Percentiles rank a stretch among this genome's conserved stretches.
These are phyloP conservation scores for Tuber magnatum DNA, from an alignment of 495 filamentous ascomycete genomes.

Conservation along the genomic window DNA sequence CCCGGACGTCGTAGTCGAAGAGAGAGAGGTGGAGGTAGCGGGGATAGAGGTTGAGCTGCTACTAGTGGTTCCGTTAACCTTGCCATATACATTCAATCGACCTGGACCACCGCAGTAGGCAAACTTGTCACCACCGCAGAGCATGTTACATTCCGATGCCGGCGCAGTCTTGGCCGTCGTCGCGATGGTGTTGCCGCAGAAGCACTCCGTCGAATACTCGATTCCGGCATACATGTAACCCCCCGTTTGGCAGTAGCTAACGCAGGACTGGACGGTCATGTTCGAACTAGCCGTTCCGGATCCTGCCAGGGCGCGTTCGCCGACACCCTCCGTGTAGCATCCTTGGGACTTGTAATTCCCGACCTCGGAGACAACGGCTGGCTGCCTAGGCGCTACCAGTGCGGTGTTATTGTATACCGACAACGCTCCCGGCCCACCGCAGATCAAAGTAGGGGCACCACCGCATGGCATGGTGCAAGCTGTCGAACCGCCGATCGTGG, in stretches of 20 bases:
- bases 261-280: constrained; percentile 46
- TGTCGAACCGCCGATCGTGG: constrained; percentile 22
- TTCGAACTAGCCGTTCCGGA: not conserved
- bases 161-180: constrained; percentile 16
- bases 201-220: constrained; percentile 40
- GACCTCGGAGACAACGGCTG: constrained; percentile 14
- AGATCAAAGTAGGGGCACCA: constrained; percentile 15
- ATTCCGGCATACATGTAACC: constrained; percentile 47
- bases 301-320: constrained; percentile 48
- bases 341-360: constrained; percentile 42
- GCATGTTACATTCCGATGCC: constrained; percentile 23
- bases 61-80: not conserved
- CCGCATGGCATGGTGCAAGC: constrained; percentile 27
- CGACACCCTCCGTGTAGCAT: constrained; percentile 52
- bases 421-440: constrained; percentile 20
- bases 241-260: constrained; percentile 41
- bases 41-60: not conserved
- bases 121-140: constrained; percentile 19
- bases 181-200: constrained; percentile 38
- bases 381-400: constrained; percentile 27
- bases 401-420: constrained; percentile 43
- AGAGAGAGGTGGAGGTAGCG: not conserved
- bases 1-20: not conserved
- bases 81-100: constrained; percentile 14
- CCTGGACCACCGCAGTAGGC: constrained; percentile 23